Base-by-base conservation (phyloP, 495 filamentous ascomycete genomes). In the Aspergillus mulundensis region DNA sequence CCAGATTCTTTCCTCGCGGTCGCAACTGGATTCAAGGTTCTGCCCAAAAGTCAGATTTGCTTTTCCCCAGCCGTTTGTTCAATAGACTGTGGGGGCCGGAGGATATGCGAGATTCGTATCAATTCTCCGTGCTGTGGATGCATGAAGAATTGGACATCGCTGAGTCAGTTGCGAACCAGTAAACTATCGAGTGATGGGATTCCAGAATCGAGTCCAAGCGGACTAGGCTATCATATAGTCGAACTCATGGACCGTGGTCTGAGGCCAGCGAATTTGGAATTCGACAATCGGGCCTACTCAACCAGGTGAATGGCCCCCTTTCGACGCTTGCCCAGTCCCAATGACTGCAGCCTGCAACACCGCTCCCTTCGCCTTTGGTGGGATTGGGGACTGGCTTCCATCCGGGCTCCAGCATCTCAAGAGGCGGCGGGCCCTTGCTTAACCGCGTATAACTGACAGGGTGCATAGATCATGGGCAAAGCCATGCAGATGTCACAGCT, bases 1-100 rank as follows among this genome's bases (percentile, higher is more conserved):
- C 32, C 32, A 36, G 6, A 36, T 36, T 15, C 12, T 36, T 15
- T 14, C 12, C 32, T 14, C 32, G 32, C 8, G 5, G 32, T 4
- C 32, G 32, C 12, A 2, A 6, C 38, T 40, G 21, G 43, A 28
- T 28, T 28, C 25, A 28, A 28, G 25, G 12, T 20, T 5, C n/a
- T 18, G 15, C 43, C 21, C 32, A 36, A 36, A 10, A 15, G 32
- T 15, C 11, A 46, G 24, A 39, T n/a, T 50, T 40, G 34, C 34
- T 50, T 50, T 25, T 40, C 20, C 8, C 30, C 32, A 10, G 23
- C 34, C 48, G 32, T 50, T 44, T 40, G 19, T 39, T 16, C 19
- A 50, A 50, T 40, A 50, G 21, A 50, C 25, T 50, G 46, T 50
- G 46, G 46, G 46, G 45, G 30, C 5, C 46, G 46, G 46, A n/a